Conservation (phyloP, 192 early-diverging fungal species). For the Gonapodya sp. region DNA sequence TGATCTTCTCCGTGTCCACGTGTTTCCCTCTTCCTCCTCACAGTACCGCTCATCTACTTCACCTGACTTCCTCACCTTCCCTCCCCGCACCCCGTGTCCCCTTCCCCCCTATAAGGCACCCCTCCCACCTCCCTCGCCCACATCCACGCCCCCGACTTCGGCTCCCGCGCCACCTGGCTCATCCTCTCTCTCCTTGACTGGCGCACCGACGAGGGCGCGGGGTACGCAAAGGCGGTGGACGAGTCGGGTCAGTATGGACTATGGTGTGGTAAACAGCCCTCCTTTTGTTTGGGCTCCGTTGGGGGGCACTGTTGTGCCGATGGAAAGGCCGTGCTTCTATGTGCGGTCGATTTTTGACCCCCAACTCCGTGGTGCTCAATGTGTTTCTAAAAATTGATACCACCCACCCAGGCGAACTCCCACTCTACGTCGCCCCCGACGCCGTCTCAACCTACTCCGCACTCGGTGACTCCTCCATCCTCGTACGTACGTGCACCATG, state of each 20-base stretch:
- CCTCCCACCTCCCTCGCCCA: neutral
- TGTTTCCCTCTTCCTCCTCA: too few relatives aligned
- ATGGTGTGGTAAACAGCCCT: neutral
- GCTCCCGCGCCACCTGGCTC: neutral
- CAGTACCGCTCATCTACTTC: too few relatives aligned
- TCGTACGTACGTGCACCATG: neutral
- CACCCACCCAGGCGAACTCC: neutral
- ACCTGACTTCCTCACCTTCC: neutral
- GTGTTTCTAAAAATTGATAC: too few relatives aligned
- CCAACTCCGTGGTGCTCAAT: too few relatives aligned
- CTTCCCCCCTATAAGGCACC: neutral
- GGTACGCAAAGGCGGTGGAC: neutral
- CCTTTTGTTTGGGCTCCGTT: neutral
- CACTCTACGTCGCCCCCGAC: neutral
- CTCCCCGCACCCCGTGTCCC: neutral
- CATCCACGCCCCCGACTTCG: neutral
- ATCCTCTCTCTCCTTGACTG: neutral
- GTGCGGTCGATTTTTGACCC: too few relatives aligned
- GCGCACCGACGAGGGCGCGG: neutral
- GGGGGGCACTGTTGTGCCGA: neutral
- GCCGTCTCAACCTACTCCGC: neutral
- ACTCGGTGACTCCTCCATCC: neutral
- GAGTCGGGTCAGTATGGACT: neutral
- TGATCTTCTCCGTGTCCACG: neutral
- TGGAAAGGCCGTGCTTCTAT: neutral